Conservation (phyloP, 768 basidiomycete species). For the Cystobasidium ongulense region DNA sequence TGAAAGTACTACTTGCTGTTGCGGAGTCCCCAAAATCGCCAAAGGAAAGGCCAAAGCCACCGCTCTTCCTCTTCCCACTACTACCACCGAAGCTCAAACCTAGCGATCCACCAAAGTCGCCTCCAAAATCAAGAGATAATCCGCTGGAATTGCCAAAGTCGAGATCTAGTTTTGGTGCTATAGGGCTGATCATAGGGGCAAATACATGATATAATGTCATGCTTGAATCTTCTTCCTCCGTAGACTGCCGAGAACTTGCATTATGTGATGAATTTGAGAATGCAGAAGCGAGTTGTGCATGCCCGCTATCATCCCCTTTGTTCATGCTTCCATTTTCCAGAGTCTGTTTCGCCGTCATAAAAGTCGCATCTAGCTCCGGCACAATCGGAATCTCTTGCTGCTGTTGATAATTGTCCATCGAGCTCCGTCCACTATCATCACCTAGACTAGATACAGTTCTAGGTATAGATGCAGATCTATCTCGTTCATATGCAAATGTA, state of each 20-base stretch:
- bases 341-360: background rate
- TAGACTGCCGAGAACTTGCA: background rate
- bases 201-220: background rate
- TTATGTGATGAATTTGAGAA: background rate
- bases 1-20: background rate
- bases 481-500: background rate
- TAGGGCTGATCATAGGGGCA: slow-evolving; percentile 10
- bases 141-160: slow-evolving; percentile 18
- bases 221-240: background rate
- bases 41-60: background rate
- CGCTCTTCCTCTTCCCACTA: background rate
- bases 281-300: background rate
- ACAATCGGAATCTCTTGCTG: background rate
- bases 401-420: background rate
- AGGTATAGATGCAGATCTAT: slow-evolving; percentile 11
- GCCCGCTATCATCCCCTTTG: background rate
- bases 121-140: slow-evolving; percentile 17
- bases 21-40: background rate
- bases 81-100: background rate
- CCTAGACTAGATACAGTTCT: slow-evolving; percentile 3
- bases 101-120: background rate
- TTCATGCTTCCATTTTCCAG: background rate
- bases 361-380: background rate
- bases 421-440: background rate
- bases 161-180: slow-evolving; percentile 22